Evolutionary conservation across 2,329 filamentous ascomycete genomes (phyloP).

Genomic region (Trichophyton benhamiae): DNA sequence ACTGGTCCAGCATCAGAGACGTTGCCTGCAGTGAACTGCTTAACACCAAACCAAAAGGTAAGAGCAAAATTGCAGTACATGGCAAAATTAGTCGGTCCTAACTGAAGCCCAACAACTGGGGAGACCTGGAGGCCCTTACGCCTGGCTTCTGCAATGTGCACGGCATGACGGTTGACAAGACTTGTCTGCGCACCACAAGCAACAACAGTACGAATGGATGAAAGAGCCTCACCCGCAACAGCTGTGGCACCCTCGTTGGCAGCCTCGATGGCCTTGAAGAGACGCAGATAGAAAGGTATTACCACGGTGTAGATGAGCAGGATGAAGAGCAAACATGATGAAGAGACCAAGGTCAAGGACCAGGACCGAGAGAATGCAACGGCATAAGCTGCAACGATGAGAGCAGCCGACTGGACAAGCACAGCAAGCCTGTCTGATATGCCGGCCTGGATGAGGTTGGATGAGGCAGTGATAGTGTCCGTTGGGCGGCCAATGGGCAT

Average conservation of each 20-base stretch:
- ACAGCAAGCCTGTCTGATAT: slow-evolving; percentile 42
- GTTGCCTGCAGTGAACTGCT: slow-evolving; percentile 23
- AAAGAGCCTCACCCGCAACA: slow-evolving; percentile 33
- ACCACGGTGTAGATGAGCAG: slow-evolving; percentile 22
- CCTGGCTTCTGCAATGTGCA: slow-evolving; percentile 28
- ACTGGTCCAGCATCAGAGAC: slow-evolving; percentile 26
- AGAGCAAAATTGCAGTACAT: slow-evolving; percentile 27
- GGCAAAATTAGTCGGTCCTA: slow-evolving; percentile 25
- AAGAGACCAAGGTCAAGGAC: slow-evolving; percentile 41
- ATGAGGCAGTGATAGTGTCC: slow-evolving; percentile 40
- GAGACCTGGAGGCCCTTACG: slow-evolving; percentile 22
- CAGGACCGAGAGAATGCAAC: slow-evolving; percentile 43
- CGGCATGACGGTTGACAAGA: slow-evolving; percentile 26
- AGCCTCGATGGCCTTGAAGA: slow-evolving; percentile 26
- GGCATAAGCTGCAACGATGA: slow-evolving; percentile 36
- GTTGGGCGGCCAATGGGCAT: slow-evolving; percentile 40
- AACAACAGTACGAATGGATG: slow-evolving; percentile 34
- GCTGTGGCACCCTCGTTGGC: slow-evolving; percentile 27
- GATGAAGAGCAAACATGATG: slow-evolving; percentile 35
- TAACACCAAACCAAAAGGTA: slow-evolving; percentile 29
- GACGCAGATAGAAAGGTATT: slow-evolving; percentile 24
- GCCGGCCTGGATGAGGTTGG: slow-evolving; percentile 43
- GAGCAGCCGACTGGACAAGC: slow-evolving; percentile 32
- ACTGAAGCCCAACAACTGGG: slow-evolving; percentile 20
- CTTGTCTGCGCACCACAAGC: slow-evolving; percentile 32